Conservation (phyloP, 2,329 filamentous ascomycete genomes). For the Dactylellina parvicollis region DNA sequence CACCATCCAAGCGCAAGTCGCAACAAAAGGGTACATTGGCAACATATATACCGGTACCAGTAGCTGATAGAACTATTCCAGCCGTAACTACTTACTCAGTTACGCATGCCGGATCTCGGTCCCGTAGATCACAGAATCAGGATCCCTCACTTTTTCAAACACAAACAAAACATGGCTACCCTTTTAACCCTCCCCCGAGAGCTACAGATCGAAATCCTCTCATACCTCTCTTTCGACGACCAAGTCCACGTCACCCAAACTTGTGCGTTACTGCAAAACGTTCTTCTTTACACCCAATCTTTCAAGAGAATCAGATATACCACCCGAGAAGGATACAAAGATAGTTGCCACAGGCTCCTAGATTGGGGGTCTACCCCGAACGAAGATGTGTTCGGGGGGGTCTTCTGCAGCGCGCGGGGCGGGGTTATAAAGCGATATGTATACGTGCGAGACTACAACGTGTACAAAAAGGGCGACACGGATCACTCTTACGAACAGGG, state of each 20-base stretch:
- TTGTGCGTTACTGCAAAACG: not conserved
- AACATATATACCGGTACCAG: no score
- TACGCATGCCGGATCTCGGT: no score
- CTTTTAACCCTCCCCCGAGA: constrained; percentile 17
- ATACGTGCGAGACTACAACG: not conserved
- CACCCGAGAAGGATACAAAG: not conserved
- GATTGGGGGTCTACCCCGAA: not conserved
- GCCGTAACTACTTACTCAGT: no score
- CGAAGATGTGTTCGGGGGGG: not conserved
- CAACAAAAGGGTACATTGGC: no score
- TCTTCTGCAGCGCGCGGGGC: not conserved
- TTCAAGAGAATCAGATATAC: not conserved
- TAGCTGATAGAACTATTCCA: no score
- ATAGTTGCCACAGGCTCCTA: not conserved
- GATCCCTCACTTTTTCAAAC: not conserved
- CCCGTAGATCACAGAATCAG: no score
- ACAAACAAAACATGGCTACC: not conserved
- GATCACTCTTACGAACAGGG: no score
- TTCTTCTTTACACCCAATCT: not conserved
- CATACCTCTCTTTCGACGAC: constrained; percentile 5
- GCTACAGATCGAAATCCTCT: constrained; percentile 10
- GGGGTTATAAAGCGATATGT: not conserved
- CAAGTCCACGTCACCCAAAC: not conserved
- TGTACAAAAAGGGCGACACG: no score
- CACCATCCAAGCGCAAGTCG: no score